Evolutionary conservation across 208 protist species (phyloP).

Genomic region (Acanthamoeba royreba): DNA sequence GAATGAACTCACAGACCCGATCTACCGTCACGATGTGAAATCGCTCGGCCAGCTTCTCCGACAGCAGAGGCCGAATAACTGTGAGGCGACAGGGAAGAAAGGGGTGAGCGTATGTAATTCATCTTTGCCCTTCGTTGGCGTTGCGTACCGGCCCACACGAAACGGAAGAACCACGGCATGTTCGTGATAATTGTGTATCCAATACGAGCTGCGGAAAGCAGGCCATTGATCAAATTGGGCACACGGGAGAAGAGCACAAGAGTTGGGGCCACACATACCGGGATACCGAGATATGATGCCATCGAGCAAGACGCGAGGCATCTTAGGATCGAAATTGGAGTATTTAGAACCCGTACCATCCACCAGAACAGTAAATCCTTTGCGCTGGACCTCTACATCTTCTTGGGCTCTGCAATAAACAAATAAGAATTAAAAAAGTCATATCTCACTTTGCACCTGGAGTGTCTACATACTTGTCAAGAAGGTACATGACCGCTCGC

Average conservation of each 20-base stretch:
- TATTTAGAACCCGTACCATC: constrained; percentile 13
- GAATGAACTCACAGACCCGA: not conserved
- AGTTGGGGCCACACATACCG: not conserved
- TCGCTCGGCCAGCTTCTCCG: not conserved
- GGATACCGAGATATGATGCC: not conserved
- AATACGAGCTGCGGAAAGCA: not conserved
- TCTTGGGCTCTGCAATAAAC: not conserved
- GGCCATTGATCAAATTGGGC: not conserved
- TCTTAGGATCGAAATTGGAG: constrained; percentile 7
- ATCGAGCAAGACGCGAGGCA: not conserved
- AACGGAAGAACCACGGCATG: not conserved
- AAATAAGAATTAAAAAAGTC: too few species aligned
- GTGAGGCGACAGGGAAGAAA: not conserved
- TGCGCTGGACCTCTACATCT: not conserved
- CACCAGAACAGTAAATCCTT: not conserved
- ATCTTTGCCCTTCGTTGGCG: not conserved
- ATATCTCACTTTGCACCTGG: too few species aligned
- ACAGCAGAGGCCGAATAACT: not conserved
- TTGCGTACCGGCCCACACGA: not conserved
- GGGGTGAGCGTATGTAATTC: not conserved
- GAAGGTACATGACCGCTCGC: not conserved
- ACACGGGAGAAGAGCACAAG: not conserved
- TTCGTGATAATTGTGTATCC: not conserved
- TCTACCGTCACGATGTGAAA: not conserved
- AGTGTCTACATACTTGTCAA: constrained; percentile 12